A percentile compares a stretch with the other conserved stretches of the same genome.
phyloP scores from a whole-genome alignment of 2,329 filamentous ascomycete species.

The Curvularia eragrostidis region DNA sequence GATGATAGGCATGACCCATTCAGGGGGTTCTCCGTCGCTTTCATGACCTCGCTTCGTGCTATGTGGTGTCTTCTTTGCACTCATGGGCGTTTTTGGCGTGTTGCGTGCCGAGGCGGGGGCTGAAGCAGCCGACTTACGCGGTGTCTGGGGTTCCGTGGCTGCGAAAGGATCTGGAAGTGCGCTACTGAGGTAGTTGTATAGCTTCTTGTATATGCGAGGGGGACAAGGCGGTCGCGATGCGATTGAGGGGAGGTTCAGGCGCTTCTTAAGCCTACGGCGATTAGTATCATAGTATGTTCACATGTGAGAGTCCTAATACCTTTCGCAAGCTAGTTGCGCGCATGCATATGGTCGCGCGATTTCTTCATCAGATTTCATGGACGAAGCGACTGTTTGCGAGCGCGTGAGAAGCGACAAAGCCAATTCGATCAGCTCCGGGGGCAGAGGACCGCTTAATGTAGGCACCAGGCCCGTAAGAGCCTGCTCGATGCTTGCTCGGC shows the following conservation, averaged over 20 bases:
- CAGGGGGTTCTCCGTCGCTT: constrained; percentile 31
- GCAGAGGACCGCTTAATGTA: constrained; percentile 44
- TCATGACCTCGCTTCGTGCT: constrained; percentile 25
- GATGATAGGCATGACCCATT: constrained; percentile 74
- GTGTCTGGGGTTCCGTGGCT: constrained; percentile 38
- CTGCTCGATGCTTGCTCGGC: constrained; percentile 38
- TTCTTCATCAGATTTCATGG: constrained; percentile 47
- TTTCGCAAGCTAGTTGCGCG: constrained; percentile 75
- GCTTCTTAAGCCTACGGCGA: constrained; percentile 67
- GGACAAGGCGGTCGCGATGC: constrained; percentile 46
- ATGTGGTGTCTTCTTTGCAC: constrained; percentile 31
- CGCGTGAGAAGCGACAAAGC: constrained; percentile 45
- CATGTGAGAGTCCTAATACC: constrained; percentile 57
- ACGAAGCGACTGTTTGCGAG: constrained; percentile 58
- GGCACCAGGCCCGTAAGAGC: constrained; percentile 53
- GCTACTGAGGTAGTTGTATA: constrained; percentile 80
- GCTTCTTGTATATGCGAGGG: constrained; percentile 72
- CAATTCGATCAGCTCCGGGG: constrained; percentile 43
- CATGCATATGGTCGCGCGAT: constrained; percentile 49
- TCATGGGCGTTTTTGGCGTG: constrained; percentile 37
- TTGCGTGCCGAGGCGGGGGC: constrained; percentile 31
- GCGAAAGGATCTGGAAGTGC: constrained; percentile 62
- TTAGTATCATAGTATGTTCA: constrained; percentile 35
- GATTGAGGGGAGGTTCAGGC: constrained; percentile 45
- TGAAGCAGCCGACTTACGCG: constrained; percentile 39